Base-by-base conservation (phyloP, 1,139 yeast species). In the Pichia sp. region DNA sequence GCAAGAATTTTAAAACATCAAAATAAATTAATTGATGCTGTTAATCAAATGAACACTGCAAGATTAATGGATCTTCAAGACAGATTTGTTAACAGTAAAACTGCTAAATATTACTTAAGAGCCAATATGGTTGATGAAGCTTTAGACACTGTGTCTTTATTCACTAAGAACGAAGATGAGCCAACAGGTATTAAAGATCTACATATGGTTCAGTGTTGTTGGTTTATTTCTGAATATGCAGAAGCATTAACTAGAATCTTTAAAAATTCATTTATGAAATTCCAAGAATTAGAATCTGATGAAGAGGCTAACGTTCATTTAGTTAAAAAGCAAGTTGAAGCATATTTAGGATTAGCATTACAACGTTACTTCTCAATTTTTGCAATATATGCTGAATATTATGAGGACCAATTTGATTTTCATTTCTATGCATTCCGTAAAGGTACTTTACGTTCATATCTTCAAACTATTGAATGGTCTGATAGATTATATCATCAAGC, bases 401-500 rank as follows among this genome's bases (percentile, higher is more conserved):
- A 69, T 58, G 77, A 76, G 48, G 98, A 93, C 57, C 96, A 91
- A 64, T 75, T 83, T 53, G 99, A 91, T 60, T 91, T 91, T 79
- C 98, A 91, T 61, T 80, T 84, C 34, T 91, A 87, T 62, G 83
- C 95, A 60, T 76, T 86, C 70, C 78, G 96, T 64, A 79, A 83
- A 54, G 97, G 97, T 14, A 86, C 97, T 5, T 81, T 93, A 22
- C 73, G 95, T 48, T 81, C 91, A 20, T 91, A 91, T 57, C 53
- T 85, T 29, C 80, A 78, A 22, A 76, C 85, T 70, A 54, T 89
- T 41, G 63, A 68, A 37, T 91, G 97, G 97, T 95, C 81, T 47
- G 93, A 88, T 56, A 59, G 65, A 19, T 61, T 91, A 33, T 87
- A 72, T 57, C 62, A 78, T 4, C 78, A 84, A 32, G 87, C 93